Conservation (phyloP, 352 stramenopile species). For the Phytophthora uliginosa region DNA sequence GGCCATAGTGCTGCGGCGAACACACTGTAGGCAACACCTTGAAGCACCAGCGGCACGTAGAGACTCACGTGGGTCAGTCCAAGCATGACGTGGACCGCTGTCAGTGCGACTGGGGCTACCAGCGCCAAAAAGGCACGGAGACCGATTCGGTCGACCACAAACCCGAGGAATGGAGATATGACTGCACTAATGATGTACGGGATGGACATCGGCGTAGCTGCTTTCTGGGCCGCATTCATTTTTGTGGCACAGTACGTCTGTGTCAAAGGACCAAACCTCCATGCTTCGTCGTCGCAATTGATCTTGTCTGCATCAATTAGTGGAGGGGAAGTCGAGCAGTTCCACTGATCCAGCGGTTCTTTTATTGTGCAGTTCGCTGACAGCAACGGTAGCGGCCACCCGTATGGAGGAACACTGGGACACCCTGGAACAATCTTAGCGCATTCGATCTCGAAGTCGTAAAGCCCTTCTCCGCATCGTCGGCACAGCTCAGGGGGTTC, state of each 20-base stretch:
- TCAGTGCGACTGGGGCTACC: constrained; percentile 80
- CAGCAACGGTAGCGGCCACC: constrained; percentile 77
- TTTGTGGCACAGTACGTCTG: constrained; percentile 74
- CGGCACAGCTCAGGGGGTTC: constrained; percentile 56
- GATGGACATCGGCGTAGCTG: constrained; percentile 92
- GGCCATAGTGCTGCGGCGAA: constrained; percentile 95
- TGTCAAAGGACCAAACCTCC: constrained; percentile 73
- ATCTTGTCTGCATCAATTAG: constrained; percentile 79
- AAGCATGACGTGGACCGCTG: constrained; percentile 89
- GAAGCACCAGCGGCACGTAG: constrained; percentile 89
- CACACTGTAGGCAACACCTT: constrained; percentile 94
- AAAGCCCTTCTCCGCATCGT: constrained; percentile 69
- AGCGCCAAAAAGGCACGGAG: constrained; percentile 85
- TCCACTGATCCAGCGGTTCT: constrained; percentile 61
- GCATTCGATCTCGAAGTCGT: constrained; percentile 65
- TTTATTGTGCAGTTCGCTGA: constrained; percentile 82
- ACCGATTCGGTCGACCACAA: constrained; percentile 92
- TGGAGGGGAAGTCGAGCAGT: constrained; percentile 64
- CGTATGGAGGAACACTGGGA: constrained; percentile 74
- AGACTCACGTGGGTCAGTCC: constrained; percentile 78
- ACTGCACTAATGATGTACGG: constrained; percentile 94
- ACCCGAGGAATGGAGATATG: constrained; percentile 92
- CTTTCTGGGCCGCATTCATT: constrained; percentile 64
- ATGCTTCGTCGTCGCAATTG: constrained; percentile 80
- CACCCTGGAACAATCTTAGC: constrained; percentile 54